Base-by-base conservation (phyloP, 78 protist genomes). In the Bigelowiella natans region DNA sequence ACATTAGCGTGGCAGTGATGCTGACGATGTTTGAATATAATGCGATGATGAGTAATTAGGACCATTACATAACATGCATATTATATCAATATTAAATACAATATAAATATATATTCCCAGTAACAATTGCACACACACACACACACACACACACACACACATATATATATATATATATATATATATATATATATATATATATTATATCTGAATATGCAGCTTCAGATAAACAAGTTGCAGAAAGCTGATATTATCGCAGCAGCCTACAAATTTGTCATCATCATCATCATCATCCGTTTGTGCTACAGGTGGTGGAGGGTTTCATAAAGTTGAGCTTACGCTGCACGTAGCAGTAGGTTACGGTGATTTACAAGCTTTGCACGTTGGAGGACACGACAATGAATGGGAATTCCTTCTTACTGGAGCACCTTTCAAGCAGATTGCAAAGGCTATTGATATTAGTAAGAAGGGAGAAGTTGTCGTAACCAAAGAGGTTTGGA, bases 371-470 rank as follows among this genome's bases (percentile, higher is more conserved):
- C 29, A 83, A 26, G 86, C 86, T 2, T 30, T 83, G 86, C 86
- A 83, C 29, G 38, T 83, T 7, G 86, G 86, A 7, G 86, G 73
- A 26, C 73, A 51, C 73, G 18, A 51, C 18, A 18, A 18, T 2
- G 86, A 83, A 34, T 83, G 86, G 86, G 86, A 83, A 34, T 83
- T 83, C 86, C 86, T 83, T 34, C 11, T 83, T 34, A 34, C 86
- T 30, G 86, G 86, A 34, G 2, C 11, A 2, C 86, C 86, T 7
- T 83, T 83, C 86, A 28, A 7, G 86, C 86, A 83, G 11, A 29
- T 83, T 7, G 86, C 73, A 7, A 83, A 83, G 11, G 38, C 86
- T 29, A 28, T 83, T 28, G 86, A 83, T 34, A 29, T 83, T 18
- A 83, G 86, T 28, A 83, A 28, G 38, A 7, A 11, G 31, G 86